phyloP scores from a whole-genome alignment of 768 basidiomycete species.

The Termitomyces sp. region DNA sequence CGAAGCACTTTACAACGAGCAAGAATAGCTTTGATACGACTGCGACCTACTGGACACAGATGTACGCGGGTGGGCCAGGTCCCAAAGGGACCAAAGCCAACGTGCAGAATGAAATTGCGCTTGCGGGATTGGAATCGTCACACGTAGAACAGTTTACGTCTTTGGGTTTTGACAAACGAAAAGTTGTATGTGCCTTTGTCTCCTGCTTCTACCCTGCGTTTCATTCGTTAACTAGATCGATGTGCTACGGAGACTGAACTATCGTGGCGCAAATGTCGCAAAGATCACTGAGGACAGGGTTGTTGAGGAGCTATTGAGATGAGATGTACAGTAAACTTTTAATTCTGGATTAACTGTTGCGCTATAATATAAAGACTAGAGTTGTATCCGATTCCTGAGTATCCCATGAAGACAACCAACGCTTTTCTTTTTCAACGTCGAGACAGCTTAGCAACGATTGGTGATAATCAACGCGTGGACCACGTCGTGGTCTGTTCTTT shows the following conservation, averaged over 20 bases:
- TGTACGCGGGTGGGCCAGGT: constrained; percentile 77
- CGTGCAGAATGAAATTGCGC: constrained; percentile 50
- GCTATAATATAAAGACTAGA: constrained; percentile 1
- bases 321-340: constrained; percentile 9
- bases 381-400: background rate
- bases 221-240: constrained; percentile 54
- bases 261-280: constrained; percentile 74
- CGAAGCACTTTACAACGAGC: constrained; percentile 92
- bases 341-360: background rate
- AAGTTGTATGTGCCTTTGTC: constrained; percentile 64
- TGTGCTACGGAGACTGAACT: constrained; percentile 82
- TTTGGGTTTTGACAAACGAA: constrained; percentile 75
- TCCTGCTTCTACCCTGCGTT: constrained; percentile 3
- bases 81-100: constrained; percentile 45
- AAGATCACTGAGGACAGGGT: constrained; percentile 80
- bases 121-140: constrained; percentile 77
- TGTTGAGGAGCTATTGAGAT: constrained; percentile 81
- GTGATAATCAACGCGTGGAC: background rate
- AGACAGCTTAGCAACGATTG: background rate
- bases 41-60: constrained; percentile 89
- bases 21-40: constrained; percentile 86
- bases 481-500: no score
- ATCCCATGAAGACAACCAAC: background rate
- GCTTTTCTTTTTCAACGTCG: background rate
- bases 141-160: constrained; percentile 83